Base-by-base conservation (phyloP, 2,329 filamentous ascomycete species). In the Fusarium napiforme region DNA sequence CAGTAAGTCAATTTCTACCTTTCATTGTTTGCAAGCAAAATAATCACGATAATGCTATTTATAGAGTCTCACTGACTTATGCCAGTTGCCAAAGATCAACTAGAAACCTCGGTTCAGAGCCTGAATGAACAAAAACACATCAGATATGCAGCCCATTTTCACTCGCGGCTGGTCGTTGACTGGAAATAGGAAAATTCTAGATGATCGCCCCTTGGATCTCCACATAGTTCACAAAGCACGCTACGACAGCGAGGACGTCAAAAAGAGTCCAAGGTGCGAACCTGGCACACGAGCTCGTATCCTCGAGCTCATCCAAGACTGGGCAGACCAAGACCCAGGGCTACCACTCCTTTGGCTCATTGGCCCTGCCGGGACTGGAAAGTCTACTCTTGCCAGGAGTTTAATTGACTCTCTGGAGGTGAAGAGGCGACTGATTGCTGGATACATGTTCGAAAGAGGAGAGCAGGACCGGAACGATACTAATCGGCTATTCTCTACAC, bases 81-180 rank as follows among this genome's bases (percentile, higher is more conserved):
- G 40, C 1, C 10, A 43, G 40, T 23, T 23, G 15, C 40, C n/a
- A 43, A 18, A 2, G 2, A 8, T 43, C n/a, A 43, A 3, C n/a
- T 43, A 5, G 40, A 43, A 43, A 43, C 40, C 15, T 5, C n/a
- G 6, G 40, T 6, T 9, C n/a, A 43, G n/a, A 23, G 40, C 9
- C 9, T 43, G 1, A 43, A 43, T 4, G 40, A 43, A 43, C 40
- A 43, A 18, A 23, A 23, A 4, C n/a, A 23, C 0, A 23, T 43
- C 15, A 43, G 40, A n/a, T 43, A 43, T 23, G 4, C 9, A 23
- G n/a, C 6, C n/a, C 9, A 11, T 2, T 1, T 1, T 2, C 4
- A 16, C 6, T 3, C 5, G 18, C 15, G n/a, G n/a, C 5, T 0
- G 9, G 15, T 3, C 4, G 9, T 43, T 23, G 18, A 43, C 15